Percentiles rank a stretch among this genome's conserved stretches.
Evolutionary conservation across 2,329 filamentous ascomycete species (phyloP).

Genomic region (Penicillium sp.): DNA sequence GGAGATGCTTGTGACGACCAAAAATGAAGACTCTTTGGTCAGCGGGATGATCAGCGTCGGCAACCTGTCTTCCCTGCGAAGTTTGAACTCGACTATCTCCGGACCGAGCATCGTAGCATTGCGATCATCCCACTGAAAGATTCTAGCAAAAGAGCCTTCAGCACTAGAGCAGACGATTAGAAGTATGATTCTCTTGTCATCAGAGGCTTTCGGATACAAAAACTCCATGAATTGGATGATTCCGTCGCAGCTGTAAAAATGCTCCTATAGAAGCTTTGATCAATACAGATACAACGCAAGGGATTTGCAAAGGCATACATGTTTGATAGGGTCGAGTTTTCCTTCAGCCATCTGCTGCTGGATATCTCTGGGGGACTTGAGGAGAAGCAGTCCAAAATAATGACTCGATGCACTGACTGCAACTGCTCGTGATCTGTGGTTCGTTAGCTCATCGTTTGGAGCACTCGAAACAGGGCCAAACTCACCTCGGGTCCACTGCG

Average conservation of each 20-base stretch:
- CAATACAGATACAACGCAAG: neutral
- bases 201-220: constrained; percentile 67
- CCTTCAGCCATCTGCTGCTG: constrained; percentile 52
- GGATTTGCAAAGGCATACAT: constrained; percentile 40
- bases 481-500: constrained; percentile 75
- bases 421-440: constrained; percentile 54
- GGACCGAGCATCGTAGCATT: constrained; percentile 25
- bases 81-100: constrained; percentile 30
- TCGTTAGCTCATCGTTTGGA: constrained; percentile 9
- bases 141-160: constrained; percentile 50
- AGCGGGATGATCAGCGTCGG: constrained; percentile 73
- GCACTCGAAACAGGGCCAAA: constrained; percentile 1
- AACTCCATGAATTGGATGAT: constrained; percentile 88
- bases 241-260: constrained; percentile 61
- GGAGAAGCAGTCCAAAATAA: constrained; percentile 70
- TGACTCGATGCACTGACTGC: constrained; percentile 71
- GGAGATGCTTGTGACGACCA: constrained; percentile 63
- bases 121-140: constrained; percentile 57
- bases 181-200: constrained; percentile 73
- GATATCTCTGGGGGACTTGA: constrained; percentile 60
- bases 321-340: constrained; percentile 62
- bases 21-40: constrained; percentile 68
- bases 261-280: constrained; percentile 37
- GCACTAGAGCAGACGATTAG: constrained; percentile 60
- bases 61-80: constrained; percentile 50